A percentile compares a stretch with the other conserved stretches of the same genome.
These are phyloP conservation scores for Coemansia sp. DNA, from an alignment of 192 early-diverging fungal genomes.

Conservation along the genomic window DNA sequence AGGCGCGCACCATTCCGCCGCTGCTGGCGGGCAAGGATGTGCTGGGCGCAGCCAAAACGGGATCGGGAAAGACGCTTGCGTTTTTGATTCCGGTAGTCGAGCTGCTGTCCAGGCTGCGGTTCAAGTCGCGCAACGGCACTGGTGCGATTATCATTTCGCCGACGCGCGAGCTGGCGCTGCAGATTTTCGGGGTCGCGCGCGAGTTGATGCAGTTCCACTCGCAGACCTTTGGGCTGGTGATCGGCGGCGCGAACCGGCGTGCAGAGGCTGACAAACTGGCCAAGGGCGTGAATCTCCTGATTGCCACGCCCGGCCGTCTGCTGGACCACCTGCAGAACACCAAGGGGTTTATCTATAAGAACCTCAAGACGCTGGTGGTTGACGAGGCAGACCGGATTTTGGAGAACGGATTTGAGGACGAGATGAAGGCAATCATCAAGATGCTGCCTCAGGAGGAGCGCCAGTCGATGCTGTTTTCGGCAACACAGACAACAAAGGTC, in stretches of 20 bases:
- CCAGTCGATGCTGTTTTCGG: conserved; percentile 98
- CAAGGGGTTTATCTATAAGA: conserved; percentile 90
- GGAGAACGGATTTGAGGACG: conserved; percentile 97
- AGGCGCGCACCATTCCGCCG: conserved; percentile 92
- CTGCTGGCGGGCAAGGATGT: conserved; percentile 96
- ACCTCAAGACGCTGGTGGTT: conserved; percentile 88
- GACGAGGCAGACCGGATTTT: conserved; percentile 99
- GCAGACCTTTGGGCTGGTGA: conserved; percentile 97
- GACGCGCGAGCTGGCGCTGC: conserved; percentile 96
- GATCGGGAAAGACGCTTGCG: conserved; percentile 93
- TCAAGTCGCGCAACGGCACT: conserved; percentile 97
- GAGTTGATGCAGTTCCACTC: conserved; percentile 92
- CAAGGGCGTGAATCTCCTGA: conserved; percentile 94
- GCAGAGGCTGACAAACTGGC: conserved; percentile 93
- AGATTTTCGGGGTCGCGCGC: conserved; percentile 97
- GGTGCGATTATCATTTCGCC: conserved; percentile 94
- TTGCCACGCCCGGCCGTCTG: conserved; percentile 95
- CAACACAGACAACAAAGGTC: conserved; percentile 98
- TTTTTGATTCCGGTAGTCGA: conserved; percentile 96
- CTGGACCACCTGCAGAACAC: conserved; percentile 99
- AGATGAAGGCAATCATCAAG: conserved; percentile 97
- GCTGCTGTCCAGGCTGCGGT: conserved; percentile 80
- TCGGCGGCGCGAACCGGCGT: conserved; percentile 95
- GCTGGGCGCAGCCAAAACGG: conserved; percentile 97
- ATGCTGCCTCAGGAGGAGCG: conserved; percentile 82